Evolutionary conservation across 2,329 filamentous ascomycete species (phyloP).

Genomic region (Colletotrichum musae): DNA sequence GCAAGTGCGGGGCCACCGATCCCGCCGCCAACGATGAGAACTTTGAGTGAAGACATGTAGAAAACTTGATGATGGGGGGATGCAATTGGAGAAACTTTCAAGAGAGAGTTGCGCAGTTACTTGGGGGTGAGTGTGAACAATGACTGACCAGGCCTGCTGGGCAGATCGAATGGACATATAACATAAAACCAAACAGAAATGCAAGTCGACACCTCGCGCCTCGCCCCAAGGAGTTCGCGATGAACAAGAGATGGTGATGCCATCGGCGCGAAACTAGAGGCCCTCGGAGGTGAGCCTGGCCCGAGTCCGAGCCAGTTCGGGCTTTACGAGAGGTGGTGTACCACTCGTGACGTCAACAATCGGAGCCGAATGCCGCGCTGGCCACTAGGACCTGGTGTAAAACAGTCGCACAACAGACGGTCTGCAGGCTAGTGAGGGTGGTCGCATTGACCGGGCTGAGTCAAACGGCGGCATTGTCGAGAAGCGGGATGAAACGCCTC

Average conservation of each 20-base stretch:
- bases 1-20: slow-evolving; percentile 61
- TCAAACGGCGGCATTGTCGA: background rate
- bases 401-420: background rate
- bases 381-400: slow-evolving; percentile 1
- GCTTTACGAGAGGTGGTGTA: slow-evolving; percentile 14
- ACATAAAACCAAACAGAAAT: background rate
- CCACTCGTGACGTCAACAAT: slow-evolving; percentile 31
- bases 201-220: background rate
- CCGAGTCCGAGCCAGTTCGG: slow-evolving; percentile 25
- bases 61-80: too few species aligned
- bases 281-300: slow-evolving; percentile 19
- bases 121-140: background rate
- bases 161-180: background rate
- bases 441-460: slow-evolving; percentile 9
- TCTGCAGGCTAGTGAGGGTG: background rate
- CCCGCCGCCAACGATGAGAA: slow-evolving; percentile 65
- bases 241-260: background rate
- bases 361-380: slow-evolving; percentile 6
- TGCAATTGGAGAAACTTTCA: background rate
- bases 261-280: background rate
- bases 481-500: slow-evolving; percentile 19
- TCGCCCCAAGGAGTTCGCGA: background rate
- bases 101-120: background rate
- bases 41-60: slow-evolving; percentile 52
- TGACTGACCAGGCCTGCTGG: background rate